Evolutionary conservation across 345 rosid genomes (phyloP).

Genomic region (Moricandia arvensis): DNA sequence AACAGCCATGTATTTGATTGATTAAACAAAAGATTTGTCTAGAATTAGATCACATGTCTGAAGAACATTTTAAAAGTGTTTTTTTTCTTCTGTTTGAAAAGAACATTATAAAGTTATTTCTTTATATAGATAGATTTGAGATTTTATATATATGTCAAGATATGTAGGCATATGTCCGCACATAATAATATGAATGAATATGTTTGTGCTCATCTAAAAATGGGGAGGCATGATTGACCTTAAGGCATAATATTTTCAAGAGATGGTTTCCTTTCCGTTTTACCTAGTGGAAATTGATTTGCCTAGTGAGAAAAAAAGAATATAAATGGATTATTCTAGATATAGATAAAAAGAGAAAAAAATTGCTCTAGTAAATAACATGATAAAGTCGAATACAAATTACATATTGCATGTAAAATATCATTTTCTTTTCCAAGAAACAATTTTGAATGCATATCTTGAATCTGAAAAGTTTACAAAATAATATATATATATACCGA

Average conservation of each 20-base stretch:
- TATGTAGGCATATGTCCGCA: constrained; percentile 1
- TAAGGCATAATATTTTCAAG: background rate
- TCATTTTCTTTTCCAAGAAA: background rate
- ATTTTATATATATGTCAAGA: background rate
- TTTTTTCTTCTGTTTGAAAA: background rate
- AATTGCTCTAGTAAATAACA: background rate
- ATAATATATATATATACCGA: background rate
- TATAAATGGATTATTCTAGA: constrained; percentile 13
- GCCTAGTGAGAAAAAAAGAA: constrained; percentile 5
- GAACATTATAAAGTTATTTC: constrained; percentile 15
- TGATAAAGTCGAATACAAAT: background rate
- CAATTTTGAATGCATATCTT: background rate
- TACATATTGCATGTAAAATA: background rate
- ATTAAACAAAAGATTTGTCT: constrained; percentile 24
- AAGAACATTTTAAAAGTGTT: constrained; percentile 16
- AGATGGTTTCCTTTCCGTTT: background rate
- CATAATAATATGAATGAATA: constrained; percentile 18
- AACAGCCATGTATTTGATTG: constrained; percentile 24
- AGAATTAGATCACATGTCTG: constrained; percentile 23
- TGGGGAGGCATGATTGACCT: constrained; percentile 21
- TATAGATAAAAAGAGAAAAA: background rate
- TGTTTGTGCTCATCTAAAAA: constrained; percentile 20
- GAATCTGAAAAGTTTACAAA: background rate
- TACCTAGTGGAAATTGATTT: constrained; percentile 18
- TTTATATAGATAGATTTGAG: constrained; percentile 23